These are phyloP conservation scores for Exophiala alcalophila DNA, from an alignment of 2,329 filamentous ascomycete species.

Conservation along the genomic window DNA sequence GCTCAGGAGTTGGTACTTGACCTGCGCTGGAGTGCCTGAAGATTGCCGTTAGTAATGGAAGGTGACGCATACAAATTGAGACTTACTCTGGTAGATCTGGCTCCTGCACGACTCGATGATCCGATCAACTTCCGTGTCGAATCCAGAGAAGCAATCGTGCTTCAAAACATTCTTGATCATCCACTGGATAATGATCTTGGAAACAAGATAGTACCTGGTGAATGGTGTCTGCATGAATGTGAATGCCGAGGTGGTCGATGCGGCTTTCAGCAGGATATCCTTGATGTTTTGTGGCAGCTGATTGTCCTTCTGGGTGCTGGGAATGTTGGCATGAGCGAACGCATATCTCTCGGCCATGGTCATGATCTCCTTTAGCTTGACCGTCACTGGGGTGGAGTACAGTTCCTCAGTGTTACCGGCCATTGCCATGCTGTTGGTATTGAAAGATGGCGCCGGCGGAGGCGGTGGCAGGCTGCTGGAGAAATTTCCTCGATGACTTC, in stretches of 20 bases:
- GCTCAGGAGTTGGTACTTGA: constrained; percentile 23
- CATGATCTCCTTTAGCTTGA: constrained; percentile 11
- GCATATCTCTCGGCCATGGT: constrained; percentile 19
- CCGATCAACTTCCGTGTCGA: constrained; percentile 19
- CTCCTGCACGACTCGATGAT: constrained; percentile 12
- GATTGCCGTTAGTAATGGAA: constrained; percentile 1
- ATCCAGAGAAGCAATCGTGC: constrained; percentile 21
- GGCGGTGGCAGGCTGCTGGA: background rate
- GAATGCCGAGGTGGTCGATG: constrained; percentile 20
- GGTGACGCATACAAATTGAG: background rate
- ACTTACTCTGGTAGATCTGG: constrained; percentile 23
- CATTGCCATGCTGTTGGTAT: constrained; percentile 2
- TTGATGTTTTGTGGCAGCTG: constrained; percentile 22
- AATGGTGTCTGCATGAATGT: constrained; percentile 22
- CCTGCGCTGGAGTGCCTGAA: constrained; percentile 21
- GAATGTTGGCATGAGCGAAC: constrained; percentile 24
- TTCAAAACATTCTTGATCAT: constrained; percentile 20
- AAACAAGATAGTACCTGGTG: constrained; percentile 24
- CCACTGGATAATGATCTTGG: constrained; percentile 26
- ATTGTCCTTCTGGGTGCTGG: constrained; percentile 25
- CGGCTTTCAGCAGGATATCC: constrained; percentile 20
- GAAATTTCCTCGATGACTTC: background rate
- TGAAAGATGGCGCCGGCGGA: constrained; percentile 5
- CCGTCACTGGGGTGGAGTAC: too few species aligned
- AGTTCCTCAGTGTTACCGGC: background rate